Base-by-base conservation (phyloP, 2,329 filamentous ascomycete species). In the Aspergillus pseudoglaucus region DNA sequence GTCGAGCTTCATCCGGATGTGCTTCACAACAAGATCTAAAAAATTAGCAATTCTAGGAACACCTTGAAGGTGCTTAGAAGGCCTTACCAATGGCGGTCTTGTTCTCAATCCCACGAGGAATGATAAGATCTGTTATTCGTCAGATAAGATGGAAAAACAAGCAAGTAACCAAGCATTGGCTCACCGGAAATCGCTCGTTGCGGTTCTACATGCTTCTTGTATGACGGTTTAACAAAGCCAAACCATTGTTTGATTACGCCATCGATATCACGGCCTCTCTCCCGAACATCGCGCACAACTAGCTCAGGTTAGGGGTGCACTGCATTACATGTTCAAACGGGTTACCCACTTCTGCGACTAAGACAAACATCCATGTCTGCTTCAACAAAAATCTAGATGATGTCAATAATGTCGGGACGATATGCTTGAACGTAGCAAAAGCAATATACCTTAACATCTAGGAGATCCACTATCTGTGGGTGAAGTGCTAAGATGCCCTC, bases 201-300 rank as follows among this genome's bases (percentile, higher is more conserved):
- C 30, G 93, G 93, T 53, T 95, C 86, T 48, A 98, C 93, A 63
- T 82, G 97, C 77, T 86, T 88, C 67, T 91, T 87, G 60, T 94
- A 97, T 62, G 97, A 97, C 3, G 93, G 93, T 70, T 98, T 98
- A 39, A 98, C 93, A 64, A 87, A 98, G 9, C 74, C 75, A 66
- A 97, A 96, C 93, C 93, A 98, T 67, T 98, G 93, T 69, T 97
- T 97, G 67, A 98, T 90, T 61, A 90, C 91, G 37, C 93, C 93
- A 64, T 96, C 87, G 48, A 97, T 87, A 61, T 95, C 91, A 63
- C 93, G 81, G 3, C 88, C 91, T 60, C 93, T 83, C 60, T 95
- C 88, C 59, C 82, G 82, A 18, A 97, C 88, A 70, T 98, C 93
- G 61, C 93, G 86, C 33, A 89, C 74, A 56, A 94, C 86, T 90